Base-by-base conservation (phyloP, 2,329 filamentous ascomycete genomes). In the Emergomyces pasteurianus region DNA sequence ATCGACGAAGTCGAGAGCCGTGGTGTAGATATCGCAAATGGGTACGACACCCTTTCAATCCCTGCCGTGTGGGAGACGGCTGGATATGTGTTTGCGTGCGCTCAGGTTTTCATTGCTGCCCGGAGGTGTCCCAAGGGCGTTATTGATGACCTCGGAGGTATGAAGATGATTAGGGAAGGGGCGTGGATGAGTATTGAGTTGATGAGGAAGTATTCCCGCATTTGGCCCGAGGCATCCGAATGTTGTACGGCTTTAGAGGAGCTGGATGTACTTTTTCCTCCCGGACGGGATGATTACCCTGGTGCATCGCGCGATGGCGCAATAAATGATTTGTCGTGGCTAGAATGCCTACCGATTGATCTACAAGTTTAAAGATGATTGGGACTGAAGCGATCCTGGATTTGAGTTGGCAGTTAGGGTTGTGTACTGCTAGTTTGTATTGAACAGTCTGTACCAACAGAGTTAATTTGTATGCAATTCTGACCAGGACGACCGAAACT, bases 61-160 rank as follows among this genome's bases (percentile, higher is more conserved):
- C 63, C 64, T 2, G 36, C 60, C 1, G 63, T 63, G 61, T 66
- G 64, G 64, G 64, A 66, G 46, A 66, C 61, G 52, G 50, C 63
- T 9, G 59, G 55, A 18, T 63, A 61, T 34, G 26, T 61, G 26
- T 66, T 60, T 40, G 61, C 62, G 10, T 66, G 63, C 38, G 62
- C 60, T 3, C 62, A 58, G 9, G 58, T 63, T 21, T 43, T 66
- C 10, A 50, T 66, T 31, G 63, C 63, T 6, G 63, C 63, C 18
- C 63, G 63, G 8, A 36, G 58, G 34, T 65, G 64, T 40, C 50
- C 62, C 5, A 34, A 14, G n/a, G 61, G 58, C 12, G 43, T 59
- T 1, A 46, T 47, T 43, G 55, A 62, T 3, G 58, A 60, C 23
- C 23, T 64, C 21, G 42, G 54, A 12, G 56, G 47, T 12, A 53